phyloP scores from a whole-genome alignment of 306 rosid genomes.

The Geum urbanum region DNA sequence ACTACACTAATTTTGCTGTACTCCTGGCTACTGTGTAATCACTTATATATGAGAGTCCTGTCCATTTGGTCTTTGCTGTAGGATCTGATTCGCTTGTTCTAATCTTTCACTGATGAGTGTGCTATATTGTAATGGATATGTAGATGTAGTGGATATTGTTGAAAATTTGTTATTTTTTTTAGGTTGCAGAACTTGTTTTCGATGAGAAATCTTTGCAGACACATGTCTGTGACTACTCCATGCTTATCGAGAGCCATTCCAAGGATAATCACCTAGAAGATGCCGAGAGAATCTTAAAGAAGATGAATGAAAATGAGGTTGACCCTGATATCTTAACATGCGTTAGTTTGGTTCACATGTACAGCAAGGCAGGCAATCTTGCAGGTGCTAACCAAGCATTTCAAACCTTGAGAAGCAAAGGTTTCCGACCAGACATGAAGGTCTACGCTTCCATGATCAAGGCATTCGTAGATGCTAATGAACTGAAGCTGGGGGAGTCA shows the following conservation, averaged over 20 bases:
- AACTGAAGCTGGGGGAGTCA: slow-evolving; percentile 39
- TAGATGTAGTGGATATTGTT: slow-evolving; percentile 23
- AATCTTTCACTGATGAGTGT: neutral
- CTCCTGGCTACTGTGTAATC: neutral
- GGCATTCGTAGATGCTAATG: slow-evolving; percentile 60
- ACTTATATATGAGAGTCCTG: neutral
- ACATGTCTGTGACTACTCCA: slow-evolving; percentile 59
- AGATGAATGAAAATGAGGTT: slow-evolving; percentile 64
- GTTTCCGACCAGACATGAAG: slow-evolving; percentile 65
- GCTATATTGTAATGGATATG: neutral
- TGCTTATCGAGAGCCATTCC: slow-evolving; percentile 65
- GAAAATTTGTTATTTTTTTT: slow-evolving; percentile 25
- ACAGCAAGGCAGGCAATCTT: slow-evolving; percentile 68
- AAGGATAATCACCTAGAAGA: slow-evolving; percentile 55
- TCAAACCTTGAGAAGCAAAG: slow-evolving; percentile 50
- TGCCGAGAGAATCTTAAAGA: slow-evolving; percentile 67
- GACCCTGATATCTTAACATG: slow-evolving; percentile 50
- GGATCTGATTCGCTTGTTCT: neutral
- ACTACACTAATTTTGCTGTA: neutral
- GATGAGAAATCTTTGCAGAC: slow-evolving; percentile 75
- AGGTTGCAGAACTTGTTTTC: slow-evolving; percentile 77
- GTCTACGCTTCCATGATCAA: slow-evolving; percentile 61
- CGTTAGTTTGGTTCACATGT: slow-evolving; percentile 63
- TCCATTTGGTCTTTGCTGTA: no score
- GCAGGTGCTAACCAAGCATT: slow-evolving; percentile 59